Evolutionary conservation across 108 stramenopile species (phyloP), one percentile per base, ranked within the genome.

Genomic region (Parietichytrium sp.): DNA sequence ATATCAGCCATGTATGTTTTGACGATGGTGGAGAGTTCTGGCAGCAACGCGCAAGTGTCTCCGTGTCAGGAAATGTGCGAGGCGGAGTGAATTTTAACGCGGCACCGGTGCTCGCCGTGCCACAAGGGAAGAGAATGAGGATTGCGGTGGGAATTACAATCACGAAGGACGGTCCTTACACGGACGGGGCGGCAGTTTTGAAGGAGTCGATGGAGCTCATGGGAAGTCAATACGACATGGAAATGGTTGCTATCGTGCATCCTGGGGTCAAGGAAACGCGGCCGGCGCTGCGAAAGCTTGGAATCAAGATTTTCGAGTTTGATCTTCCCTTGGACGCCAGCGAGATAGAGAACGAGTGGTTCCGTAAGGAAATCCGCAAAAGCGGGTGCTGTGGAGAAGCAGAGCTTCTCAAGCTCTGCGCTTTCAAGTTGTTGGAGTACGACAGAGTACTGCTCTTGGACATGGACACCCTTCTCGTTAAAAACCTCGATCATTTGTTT

Each of bases 181-280:
- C 45, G 23, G 61, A 72, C 45, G 61, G 61, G n/a, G 61, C 61
- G 10, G 61, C 61, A 2, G 61, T 72, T n/a, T 25, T 72, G 20
- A 72, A 72, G 61, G 38, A 72, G 38, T 72, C 61, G 33, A 42
- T 72, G 33, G 61, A 72, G 23, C 36, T 72, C 38, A 33, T 72
- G 23, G 61, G 61, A 1, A 45, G 38, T 7, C 38, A 33, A 6
- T 42, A 72, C 42, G 61, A 72, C 20, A 42, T 72, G n/a, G 25
- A 25, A n/a, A 45, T 72, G 36, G 61, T 72, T 10, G 61, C 61
- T 42, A 72, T 72, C 42, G 61, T 72, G 38, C 61, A 72, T 27
- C 61, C 61, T 6, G 6, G n/a, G 20, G 61, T 72, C n/a, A 27
- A 10, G 2, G 45, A 16, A 27, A 72, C 61, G 2, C 33, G 61